These are phyloP conservation scores for Cladorrhinum samala DNA, from an alignment of 495 filamentous ascomycete species.

Conservation along the genomic window DNA sequence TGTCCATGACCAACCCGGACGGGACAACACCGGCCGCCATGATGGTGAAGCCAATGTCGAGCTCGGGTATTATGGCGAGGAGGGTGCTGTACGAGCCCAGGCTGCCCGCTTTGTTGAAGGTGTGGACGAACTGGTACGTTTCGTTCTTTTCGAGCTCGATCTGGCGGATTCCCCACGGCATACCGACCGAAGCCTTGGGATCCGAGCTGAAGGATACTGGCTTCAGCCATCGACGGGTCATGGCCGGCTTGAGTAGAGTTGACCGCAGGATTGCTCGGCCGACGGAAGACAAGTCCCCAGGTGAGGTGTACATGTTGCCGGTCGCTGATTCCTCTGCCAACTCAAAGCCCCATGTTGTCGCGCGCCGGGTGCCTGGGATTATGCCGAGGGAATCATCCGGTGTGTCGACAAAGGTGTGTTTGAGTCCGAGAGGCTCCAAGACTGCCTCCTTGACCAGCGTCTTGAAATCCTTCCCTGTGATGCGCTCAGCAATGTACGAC, in stretches of 20 bases:
- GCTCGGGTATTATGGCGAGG: slow-evolving; percentile 48
- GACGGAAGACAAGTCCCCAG: slow-evolving; percentile 43
- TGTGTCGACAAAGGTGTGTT: slow-evolving; percentile 28
- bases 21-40: slow-evolving; percentile 40
- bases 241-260: slow-evolving; percentile 37
- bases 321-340: slow-evolving; percentile 37
- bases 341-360: slow-evolving; percentile 27
- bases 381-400: slow-evolving; percentile 29
- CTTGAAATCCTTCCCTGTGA: slow-evolving; percentile 31
- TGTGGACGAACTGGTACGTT: slow-evolving; percentile 33
- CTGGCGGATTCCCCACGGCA: slow-evolving; percentile 53
- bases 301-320: slow-evolving; percentile 51
- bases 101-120: slow-evolving; percentile 51
- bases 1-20: slow-evolving; percentile 21
- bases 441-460: slow-evolving; percentile 35
- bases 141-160: slow-evolving; percentile 19
- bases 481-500: slow-evolving; percentile 31
- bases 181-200: slow-evolving; percentile 39
- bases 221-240: slow-evolving; percentile 53
- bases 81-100: slow-evolving; percentile 43
- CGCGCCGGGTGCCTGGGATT: slow-evolving; percentile 28
- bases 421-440: slow-evolving; percentile 39
- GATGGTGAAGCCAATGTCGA: slow-evolving; percentile 48
- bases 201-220: slow-evolving; percentile 45
- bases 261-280: slow-evolving; percentile 50